A percentile compares a stretch with the other conserved stretches of the same genome.
Evolutionary conservation across 2,329 filamentous ascomycete species (phyloP).

Genomic region (Atkinsonella texensis): DNA sequence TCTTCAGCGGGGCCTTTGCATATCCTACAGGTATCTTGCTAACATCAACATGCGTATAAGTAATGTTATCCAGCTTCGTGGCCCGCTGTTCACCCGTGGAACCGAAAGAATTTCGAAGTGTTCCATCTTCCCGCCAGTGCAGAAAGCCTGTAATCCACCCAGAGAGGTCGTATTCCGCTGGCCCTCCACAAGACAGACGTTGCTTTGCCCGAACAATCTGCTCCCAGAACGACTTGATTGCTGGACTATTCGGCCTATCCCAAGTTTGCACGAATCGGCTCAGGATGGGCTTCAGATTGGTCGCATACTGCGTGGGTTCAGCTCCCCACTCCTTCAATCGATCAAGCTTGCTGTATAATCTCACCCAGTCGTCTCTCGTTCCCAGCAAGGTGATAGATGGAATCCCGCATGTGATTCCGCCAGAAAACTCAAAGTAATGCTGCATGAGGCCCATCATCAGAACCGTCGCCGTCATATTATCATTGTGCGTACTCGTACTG

Average conservation of each 20-base stretch:
- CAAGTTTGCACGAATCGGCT: slow-evolving; percentile 32
- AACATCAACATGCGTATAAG: slow-evolving; percentile 18
- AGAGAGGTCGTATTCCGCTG: slow-evolving; percentile 24
- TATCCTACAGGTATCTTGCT: slow-evolving; percentile 25
- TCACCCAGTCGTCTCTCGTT: slow-evolving; percentile 25
- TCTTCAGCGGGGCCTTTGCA: slow-evolving; percentile 25
- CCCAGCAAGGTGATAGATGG: slow-evolving; percentile 31
- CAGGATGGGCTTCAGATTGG: slow-evolving; percentile 31
- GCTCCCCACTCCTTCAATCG: slow-evolving; percentile 29
- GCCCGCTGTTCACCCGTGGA: slow-evolving; percentile 3
- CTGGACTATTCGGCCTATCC: slow-evolving; percentile 22
- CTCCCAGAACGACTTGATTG: slow-evolving; percentile 29
- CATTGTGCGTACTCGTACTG: slow-evolving; percentile 25
- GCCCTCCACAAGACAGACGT: slow-evolving; percentile 17
- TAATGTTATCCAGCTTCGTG: slow-evolving; percentile 16
- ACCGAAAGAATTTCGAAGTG: slow-evolving; percentile 10
- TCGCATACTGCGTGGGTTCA: slow-evolving; percentile 27
- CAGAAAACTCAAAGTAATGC: slow-evolving; percentile 25
- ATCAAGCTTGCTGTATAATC: slow-evolving; percentile 29
- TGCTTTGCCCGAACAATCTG: slow-evolving; percentile 26
- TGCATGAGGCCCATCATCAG: slow-evolving; percentile 33
- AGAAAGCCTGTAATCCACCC: slow-evolving; percentile 39
- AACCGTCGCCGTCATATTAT: slow-evolving; percentile 28
- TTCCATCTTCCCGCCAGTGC: slow-evolving; percentile 29
- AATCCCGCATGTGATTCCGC: slow-evolving; percentile 28